Evolutionary conservation across 208 protist genomes (phyloP), one percentile per base, ranked within the genome.

Genomic region (Lotmaria passim): DNA sequence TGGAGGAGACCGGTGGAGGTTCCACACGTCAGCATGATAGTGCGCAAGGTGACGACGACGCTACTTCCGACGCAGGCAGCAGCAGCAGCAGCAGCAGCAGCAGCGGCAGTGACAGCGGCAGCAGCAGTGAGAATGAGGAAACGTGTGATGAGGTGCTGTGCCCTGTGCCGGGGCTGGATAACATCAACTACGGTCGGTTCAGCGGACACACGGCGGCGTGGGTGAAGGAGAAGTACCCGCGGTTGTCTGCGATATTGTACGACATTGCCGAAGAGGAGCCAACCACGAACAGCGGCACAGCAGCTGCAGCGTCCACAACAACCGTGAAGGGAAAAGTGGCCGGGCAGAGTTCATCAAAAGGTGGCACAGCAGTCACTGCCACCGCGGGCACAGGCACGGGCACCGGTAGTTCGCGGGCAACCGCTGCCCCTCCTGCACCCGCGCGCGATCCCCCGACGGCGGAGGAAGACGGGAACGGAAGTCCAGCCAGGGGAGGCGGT

Each of bases 171-270:
- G 87, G 87, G 1, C 82, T 96, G 24, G 91, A 96, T 61, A 86
- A 87, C 65, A 94, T 94, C 53, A 96, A 96, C 76, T 94, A 83
- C 58, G 91, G 91, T 24, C 85, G 84, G 50, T 90, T 94, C 67
- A 85, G 83, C 58, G 91, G 88, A 3, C 75, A 82, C 62, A 82
- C 78, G 17, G 81, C 80, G 34, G 52, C 74, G 53, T 92, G 83
- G 85, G 80, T 90, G 43, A 74, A 76, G 33, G 59, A 79, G n/a
- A 78, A 80, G 44, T 92, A 93, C 65, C 72, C 86, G 24, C 73
- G 83, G 7, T 69, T 96, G 6, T 91, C 76, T 28, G 51, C 82
- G 3, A 52, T 93, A 56, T 80, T 93, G 21, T 91, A 88, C 73
- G 61, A 71, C 15, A 51, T 47, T 36, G 38, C 57, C 8, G 69